phyloP scores from a whole-genome alignment of 73 alveolate species.

The Urostyla sp. region DNA sequence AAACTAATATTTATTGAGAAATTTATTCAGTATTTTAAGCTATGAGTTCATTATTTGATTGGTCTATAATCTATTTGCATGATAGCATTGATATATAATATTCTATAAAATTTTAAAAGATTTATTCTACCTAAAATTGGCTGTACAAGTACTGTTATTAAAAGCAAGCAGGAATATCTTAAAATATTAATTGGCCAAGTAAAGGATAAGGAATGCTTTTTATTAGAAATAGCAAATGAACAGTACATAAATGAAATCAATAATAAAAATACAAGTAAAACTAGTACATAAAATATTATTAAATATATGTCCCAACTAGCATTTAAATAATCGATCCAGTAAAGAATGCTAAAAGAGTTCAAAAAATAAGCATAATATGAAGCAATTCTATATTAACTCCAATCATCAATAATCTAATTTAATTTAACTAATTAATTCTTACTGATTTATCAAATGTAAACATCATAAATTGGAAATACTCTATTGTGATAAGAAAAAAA shows the following conservation, averaged over 20 bases:
- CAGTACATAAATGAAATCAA: slow-evolving; percentile 58
- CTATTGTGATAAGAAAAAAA: slow-evolving; percentile 37
- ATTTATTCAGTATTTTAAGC: too few relatives aligned
- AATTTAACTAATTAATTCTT: neutral
- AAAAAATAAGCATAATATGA: slow-evolving; percentile 6
- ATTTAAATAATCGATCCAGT: slow-evolving; percentile 18
- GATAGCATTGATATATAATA: slow-evolving; percentile 6
- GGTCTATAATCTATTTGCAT: too few relatives aligned
- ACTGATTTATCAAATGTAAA: slow-evolving; percentile 65
- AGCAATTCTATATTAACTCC: slow-evolving; percentile 25
- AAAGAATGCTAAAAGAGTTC: slow-evolving; percentile 16
- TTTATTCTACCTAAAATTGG: slow-evolving; percentile 59
- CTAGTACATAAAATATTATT: slow-evolving; percentile 23
- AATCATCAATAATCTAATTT: neutral
- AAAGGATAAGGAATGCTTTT: slow-evolving; percentile 52
- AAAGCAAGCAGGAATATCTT: slow-evolving; percentile 6
- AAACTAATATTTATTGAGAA: slow-evolving; percentile 12
- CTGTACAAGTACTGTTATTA: slow-evolving; percentile 8
- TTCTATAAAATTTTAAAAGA: neutral
- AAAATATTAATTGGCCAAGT: slow-evolving; percentile 62
- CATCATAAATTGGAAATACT: slow-evolving; percentile 48
- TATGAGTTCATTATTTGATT: too few relatives aligned
- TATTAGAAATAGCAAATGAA: slow-evolving; percentile 37
- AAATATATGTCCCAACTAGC: slow-evolving; percentile 13
- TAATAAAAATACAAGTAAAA: slow-evolving; percentile 34